Base-by-base conservation (phyloP, 805 yeast species). In the Metschnikowia bowlesiae region DNA sequence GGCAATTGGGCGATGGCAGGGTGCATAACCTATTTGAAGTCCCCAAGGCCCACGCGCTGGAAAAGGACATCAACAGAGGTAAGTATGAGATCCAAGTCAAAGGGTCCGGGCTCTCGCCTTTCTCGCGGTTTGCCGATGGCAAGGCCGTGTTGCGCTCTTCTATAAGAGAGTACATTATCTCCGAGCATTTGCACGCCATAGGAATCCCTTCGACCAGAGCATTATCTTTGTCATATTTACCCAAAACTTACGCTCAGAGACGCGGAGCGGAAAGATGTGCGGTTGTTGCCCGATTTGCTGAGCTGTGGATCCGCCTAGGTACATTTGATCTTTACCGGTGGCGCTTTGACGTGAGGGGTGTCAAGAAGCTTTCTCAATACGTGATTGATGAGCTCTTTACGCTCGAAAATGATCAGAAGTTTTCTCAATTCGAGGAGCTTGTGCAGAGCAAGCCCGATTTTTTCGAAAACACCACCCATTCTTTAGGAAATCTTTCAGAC, bases 1-100 rank as follows among this genome's bases (percentile, higher is more conserved):
- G 98, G 2, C 99, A 94, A 66, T 71, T 92, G 53, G 99, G 99
- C 6, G 99, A 92, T 65, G 99, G 99, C 1, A 73, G 99, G 52
- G 97, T 89, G 1, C 79, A 84, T 6, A 89, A 87, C 60, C 69
- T 92, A 41, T 91, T 92, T 69, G 92, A 87, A 55, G 68, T 85
- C 0, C 74, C 76, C 6, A 82, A 80, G 56, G 48, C 39, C 29
- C 14, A 29, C n/a, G 47, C 33, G 36, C 45, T 48, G 5, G 26
- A 49, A 4, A 37, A 36, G n/a, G 39, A 28, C 7, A 5, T 39
- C 7, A 74, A 79, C 18, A 66, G 77, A 6, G 57, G 61, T 28
- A 64, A 67, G 34, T 84, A 76, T 59, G 92, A 85, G 55, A 57
- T 92, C 2, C 98, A 92, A 68, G 68, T 92, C 54, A 92, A 92